Evolutionary conservation across 371 early-diverging fungal species (phyloP).

Genomic region (Catenaria anguillulae): DNA sequence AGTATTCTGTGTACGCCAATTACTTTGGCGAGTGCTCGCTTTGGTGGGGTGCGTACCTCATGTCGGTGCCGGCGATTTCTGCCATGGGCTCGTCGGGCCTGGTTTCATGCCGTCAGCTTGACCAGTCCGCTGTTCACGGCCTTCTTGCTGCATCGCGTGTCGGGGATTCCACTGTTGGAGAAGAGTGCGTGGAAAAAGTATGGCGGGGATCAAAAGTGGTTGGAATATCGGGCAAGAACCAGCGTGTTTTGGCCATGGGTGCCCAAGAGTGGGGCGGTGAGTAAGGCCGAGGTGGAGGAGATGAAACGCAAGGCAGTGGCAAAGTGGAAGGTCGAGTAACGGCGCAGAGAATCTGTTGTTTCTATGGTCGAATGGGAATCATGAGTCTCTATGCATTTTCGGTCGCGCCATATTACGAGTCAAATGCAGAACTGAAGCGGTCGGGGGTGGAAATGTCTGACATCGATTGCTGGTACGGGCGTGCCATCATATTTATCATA

Average conservation of each 20-base stretch:
- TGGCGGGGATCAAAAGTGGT: neutral
- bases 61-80: neutral
- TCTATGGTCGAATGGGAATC: no score
- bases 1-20: slow-evolving; percentile 11
- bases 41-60: neutral
- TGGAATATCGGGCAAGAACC: neutral
- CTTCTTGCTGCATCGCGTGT: neutral
- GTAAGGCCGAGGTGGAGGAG: no score
- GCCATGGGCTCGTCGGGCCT: neutral
- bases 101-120: neutral
- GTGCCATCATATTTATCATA: no score
- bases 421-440: no score
- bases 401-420: no score
- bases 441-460: no score
- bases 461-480: no score
- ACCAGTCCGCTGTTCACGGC: neutral
- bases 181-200: neutral
- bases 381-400: no score
- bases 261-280: no score
- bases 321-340: no score
- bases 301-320: no score
- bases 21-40: slow-evolving; percentile 4
- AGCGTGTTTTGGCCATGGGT: neutral
- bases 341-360: no score
- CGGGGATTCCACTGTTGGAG: neutral